These are phyloP conservation scores for Mycena vitilis DNA, from an alignment of 768 basidiomycete genomes.

Conservation along the genomic window DNA sequence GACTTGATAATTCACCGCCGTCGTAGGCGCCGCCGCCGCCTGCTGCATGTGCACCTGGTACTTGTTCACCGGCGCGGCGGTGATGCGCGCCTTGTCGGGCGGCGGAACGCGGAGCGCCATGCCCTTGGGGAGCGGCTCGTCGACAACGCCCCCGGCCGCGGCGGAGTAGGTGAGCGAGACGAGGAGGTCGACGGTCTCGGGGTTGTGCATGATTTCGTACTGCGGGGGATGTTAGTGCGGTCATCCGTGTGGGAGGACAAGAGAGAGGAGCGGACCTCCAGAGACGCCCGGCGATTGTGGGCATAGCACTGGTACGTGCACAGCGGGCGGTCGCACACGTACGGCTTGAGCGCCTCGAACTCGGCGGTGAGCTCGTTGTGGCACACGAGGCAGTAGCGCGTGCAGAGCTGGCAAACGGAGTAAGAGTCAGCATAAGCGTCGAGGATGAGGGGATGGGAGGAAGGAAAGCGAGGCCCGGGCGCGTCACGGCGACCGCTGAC, in stretches of 20 bases:
- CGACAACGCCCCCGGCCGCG: slow-evolving; percentile 63
- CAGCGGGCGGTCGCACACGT: slow-evolving; percentile 73
- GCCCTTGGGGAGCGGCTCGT: slow-evolving; percentile 70
- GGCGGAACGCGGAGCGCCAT: slow-evolving; percentile 66
- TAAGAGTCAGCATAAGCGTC: background rate
- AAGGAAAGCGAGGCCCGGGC: too few relatives aligned
- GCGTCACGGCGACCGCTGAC: too few relatives aligned
- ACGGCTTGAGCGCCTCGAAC: slow-evolving; percentile 76
- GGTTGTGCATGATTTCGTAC: slow-evolving; percentile 79
- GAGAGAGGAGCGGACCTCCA: slow-evolving; percentile 59
- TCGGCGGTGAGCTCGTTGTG: slow-evolving; percentile 65
- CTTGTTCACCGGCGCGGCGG: background rate
- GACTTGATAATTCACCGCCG: background rate
- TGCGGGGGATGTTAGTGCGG: slow-evolving; percentile 37
- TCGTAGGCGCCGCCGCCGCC: background rate
- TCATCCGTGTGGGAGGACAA: too few relatives aligned
- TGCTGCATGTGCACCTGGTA: background rate
- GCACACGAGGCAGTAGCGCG: slow-evolving; percentile 80
- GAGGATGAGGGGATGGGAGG: background rate
- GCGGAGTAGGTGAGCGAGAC: slow-evolving; percentile 71
- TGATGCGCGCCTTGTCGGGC: slow-evolving; percentile 41
- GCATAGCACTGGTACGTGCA: slow-evolving; percentile 79
- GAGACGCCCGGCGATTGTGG: slow-evolving; percentile 71
- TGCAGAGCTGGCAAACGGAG: slow-evolving; percentile 60
- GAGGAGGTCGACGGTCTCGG: slow-evolving; percentile 73